These are phyloP conservation scores for Aegilops umbellulata DNA, from an alignment of 176 grass and related monocot genomes.

Conservation along the genomic window DNA sequence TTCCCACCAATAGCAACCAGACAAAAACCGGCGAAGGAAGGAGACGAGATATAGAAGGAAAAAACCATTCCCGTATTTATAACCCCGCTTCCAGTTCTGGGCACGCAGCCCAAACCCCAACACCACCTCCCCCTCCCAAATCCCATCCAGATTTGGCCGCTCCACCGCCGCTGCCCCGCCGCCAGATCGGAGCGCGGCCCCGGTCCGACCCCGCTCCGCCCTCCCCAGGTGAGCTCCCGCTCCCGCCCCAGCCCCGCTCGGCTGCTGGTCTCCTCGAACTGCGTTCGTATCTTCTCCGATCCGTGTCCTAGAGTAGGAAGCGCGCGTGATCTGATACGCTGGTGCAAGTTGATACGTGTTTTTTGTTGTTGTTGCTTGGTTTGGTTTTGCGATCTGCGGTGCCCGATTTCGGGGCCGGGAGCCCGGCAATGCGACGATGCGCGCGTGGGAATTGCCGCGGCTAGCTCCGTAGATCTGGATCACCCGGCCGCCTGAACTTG, in stretches of 20 bases:
- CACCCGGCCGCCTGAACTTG: neutral
- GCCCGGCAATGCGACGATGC: conserved; percentile 1
- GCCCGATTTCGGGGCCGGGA: neutral
- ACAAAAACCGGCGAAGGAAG: neutral
- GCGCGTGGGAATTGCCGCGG: neutral
- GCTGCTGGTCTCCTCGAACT: neutral
- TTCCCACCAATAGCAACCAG: conserved; percentile 18
- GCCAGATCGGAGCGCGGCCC: conserved; percentile 32
- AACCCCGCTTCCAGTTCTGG: neutral
- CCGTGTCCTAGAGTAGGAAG: neutral
- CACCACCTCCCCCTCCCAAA: neutral
- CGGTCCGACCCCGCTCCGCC: neutral
- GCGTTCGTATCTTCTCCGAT: neutral
- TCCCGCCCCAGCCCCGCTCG: neutral
- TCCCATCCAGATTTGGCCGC: conserved; percentile 13
- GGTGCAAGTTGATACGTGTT: neutral
- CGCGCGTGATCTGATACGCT: neutral
- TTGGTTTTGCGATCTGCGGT: neutral
- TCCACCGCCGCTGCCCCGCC: neutral
- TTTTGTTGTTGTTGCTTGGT: neutral
- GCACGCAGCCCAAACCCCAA: conserved; percentile 30
- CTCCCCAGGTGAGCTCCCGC: neutral
- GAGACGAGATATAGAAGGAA: neutral
- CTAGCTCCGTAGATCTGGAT: conserved; percentile 18
- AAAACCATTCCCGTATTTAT: conserved; percentile 23